phyloP scores from a whole-genome alignment of 2,329 filamentous ascomycete genomes.

The Curvularia sp. region DNA sequence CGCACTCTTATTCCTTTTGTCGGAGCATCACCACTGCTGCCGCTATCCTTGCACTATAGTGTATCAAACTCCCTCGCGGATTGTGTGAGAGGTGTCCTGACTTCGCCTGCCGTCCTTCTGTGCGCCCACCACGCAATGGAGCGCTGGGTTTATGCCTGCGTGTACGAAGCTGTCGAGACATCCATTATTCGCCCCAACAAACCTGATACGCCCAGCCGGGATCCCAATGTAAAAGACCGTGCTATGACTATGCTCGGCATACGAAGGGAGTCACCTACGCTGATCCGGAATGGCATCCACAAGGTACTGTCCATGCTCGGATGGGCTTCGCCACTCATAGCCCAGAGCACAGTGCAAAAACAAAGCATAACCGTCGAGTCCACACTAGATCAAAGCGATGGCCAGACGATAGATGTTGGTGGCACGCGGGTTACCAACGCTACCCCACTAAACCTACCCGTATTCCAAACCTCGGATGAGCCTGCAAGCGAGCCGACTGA shows the following conservation, averaged over 20 bases:
- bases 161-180: constrained; percentile 42
- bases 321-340: constrained; percentile 29
- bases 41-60: constrained; percentile 27
- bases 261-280: constrained; percentile 30
- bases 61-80: constrained; percentile 25
- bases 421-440: constrained; percentile 32
- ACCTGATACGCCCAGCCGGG: constrained; percentile 37
- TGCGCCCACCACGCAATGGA: constrained; percentile 36
- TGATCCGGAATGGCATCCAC: constrained; percentile 32
- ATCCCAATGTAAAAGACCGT: constrained; percentile 31
- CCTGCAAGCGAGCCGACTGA: constrained; percentile 8
- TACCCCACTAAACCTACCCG: constrained; percentile 32
- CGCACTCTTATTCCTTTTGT: constrained; percentile 41
- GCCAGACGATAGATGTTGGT: constrained; percentile 28
- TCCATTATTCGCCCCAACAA: constrained; percentile 40
- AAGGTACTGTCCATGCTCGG: constrained; percentile 34
- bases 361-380: constrained; percentile 3
- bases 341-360: constrained; percentile 5
- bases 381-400: constrained; percentile 9
- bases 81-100: constrained; percentile 26
- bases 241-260: constrained; percentile 32
- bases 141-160: constrained; percentile 35
- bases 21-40: constrained; percentile 33
- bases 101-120: constrained; percentile 39
- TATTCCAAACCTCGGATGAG: constrained; percentile 15